Conservation (phyloP, 1,284 basidiomycete species). For the Lentinus polychrous region DNA sequence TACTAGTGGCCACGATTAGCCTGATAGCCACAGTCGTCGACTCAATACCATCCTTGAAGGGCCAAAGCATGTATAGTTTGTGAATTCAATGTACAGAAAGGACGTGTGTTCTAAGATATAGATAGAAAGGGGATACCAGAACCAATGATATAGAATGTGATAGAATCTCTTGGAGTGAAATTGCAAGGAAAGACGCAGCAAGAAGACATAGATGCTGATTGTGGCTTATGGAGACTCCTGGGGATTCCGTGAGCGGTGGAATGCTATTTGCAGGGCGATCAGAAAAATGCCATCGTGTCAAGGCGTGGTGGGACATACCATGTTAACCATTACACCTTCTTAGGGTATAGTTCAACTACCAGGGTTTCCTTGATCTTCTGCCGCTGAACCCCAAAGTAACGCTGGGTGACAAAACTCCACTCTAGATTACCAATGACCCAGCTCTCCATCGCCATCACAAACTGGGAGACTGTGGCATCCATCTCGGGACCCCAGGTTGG, state of each 20-base stretch:
- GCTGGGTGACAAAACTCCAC: constrained; percentile 33
- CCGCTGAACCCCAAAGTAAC: constrained; percentile 28
- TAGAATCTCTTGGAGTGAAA: neutral
- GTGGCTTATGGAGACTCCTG: too few species aligned
- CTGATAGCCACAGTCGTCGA: too few species aligned
- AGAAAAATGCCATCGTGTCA: neutral
- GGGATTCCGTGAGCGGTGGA: too few species aligned
- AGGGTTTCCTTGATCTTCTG: constrained; percentile 22
- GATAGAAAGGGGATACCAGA: too few species aligned
- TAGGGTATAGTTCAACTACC: constrained; percentile 22
- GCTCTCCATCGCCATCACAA: constrained; percentile 29
- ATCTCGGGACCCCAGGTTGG: constrained; percentile 42
- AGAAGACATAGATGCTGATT: too few species aligned
- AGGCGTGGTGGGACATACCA: neutral
- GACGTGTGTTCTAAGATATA: too few species aligned
- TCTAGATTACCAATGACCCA: constrained; percentile 32
- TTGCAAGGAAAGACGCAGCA: neutral
- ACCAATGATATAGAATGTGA: too few species aligned
- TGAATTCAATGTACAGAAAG: too few species aligned
- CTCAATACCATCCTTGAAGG: too few species aligned
- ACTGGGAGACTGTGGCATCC: constrained; percentile 40
- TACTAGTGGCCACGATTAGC: too few species aligned
- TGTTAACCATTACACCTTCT: constrained; percentile 2
- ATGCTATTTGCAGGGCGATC: neutral
- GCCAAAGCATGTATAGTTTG: too few species aligned